These are phyloP conservation scores for Monosporascus sp. DNA, from an alignment of 2,329 filamentous ascomycete genomes.

Conservation along the genomic window DNA sequence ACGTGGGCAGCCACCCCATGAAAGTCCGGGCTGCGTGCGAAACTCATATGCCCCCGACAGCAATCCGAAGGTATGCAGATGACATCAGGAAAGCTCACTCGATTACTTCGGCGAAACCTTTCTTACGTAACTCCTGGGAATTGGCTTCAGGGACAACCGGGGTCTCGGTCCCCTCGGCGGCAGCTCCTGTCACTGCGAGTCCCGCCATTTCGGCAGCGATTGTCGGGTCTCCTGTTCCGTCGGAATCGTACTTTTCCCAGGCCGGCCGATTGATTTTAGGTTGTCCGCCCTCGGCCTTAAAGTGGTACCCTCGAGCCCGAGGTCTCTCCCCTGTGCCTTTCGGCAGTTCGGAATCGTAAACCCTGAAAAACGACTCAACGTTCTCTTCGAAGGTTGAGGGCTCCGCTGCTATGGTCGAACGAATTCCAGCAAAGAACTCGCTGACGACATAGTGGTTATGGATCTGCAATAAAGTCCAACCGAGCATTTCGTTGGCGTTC, in stretches of 20 bases:
- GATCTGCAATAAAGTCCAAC: conserved; percentile 86
- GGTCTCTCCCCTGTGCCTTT: conserved; percentile 72
- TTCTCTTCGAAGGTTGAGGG: conserved; percentile 57
- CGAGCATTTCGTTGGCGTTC: conserved; percentile 90
- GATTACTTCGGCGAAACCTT: conserved; percentile 48
- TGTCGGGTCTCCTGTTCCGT: conserved; percentile 23
- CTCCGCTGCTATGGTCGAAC: conserved; percentile 55
- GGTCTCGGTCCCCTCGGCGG: conserved; percentile 40
- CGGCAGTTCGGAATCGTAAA: conserved; percentile 69
- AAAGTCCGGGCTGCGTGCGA: no score
- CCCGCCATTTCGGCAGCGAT: conserved; percentile 43
- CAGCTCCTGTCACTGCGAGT: conserved; percentile 21
- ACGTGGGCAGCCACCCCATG: neutral
- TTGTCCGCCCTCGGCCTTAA: conserved; percentile 62
- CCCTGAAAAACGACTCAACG: conserved; percentile 34
- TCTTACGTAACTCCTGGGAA: conserved; percentile 47
- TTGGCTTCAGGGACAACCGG: conserved; percentile 41
- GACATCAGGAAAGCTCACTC: conserved; percentile 2
- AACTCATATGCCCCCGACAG: no score
- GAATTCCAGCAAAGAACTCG: conserved; percentile 67
- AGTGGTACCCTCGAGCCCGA: conserved; percentile 75
- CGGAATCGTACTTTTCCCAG: conserved; percentile 52
- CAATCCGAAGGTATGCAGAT: no score
- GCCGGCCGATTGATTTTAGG: conserved; percentile 63
- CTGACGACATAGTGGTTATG: conserved; percentile 78